phyloP scores from a whole-genome alignment of 257 asterid genomes.

The Salvia hispanica region DNA sequence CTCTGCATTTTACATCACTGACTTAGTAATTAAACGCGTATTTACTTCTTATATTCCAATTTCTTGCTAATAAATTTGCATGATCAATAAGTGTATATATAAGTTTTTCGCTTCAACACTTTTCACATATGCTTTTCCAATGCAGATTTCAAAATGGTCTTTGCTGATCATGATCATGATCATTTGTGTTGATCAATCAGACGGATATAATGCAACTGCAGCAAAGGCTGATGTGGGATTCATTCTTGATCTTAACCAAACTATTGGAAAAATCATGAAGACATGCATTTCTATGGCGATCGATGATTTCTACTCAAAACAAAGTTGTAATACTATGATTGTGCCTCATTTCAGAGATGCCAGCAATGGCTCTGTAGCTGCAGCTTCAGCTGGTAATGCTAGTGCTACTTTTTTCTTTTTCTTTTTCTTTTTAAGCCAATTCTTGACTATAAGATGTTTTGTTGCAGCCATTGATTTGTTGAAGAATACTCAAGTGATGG shows the following conservation, averaged over 20 bases:
- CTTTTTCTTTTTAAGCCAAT: neutral
- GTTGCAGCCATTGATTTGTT: slow-evolving; percentile 46
- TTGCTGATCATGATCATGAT: neutral
- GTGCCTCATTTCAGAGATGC: slow-evolving; percentile 19
- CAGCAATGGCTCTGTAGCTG: neutral
- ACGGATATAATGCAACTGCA: neutral
- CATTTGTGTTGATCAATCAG: neutral
- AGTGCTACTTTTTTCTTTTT: neutral
- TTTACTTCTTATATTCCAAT: too few species aligned
- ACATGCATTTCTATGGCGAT: slow-evolving; percentile 7
- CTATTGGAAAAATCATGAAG: neutral
- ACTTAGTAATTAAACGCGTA: too few species aligned
- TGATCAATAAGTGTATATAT: too few species aligned
- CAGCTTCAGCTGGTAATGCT: slow-evolving; percentile 12
- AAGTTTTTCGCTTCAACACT: too few species aligned
- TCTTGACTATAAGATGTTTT: neutral
- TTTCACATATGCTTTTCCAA: neutral
- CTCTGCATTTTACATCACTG: too few species aligned
- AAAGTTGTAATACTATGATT: neutral
- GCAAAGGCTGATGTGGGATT: slow-evolving; percentile 16
- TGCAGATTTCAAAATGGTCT: neutral
- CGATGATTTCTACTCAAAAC: slow-evolving; percentile 12
- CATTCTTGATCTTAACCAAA: slow-evolving; percentile 3
- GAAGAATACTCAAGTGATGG: slow-evolving; percentile 41
- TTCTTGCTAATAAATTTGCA: too few species aligned